Evolutionary conservation across 73 alveolate genomes (phyloP).

Genomic region (Stentor roeselii): DNA sequence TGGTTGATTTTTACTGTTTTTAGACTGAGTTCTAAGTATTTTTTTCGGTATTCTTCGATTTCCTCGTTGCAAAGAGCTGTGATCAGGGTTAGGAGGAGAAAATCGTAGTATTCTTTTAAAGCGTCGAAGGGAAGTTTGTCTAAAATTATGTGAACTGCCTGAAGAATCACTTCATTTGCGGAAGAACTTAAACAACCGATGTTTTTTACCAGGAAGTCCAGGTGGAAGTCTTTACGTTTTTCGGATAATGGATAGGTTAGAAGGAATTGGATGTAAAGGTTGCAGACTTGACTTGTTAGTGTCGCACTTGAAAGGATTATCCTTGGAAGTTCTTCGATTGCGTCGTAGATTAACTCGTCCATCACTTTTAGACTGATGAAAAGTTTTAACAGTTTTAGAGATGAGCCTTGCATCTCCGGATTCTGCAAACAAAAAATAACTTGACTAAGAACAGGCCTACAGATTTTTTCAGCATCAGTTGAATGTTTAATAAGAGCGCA

Average conservation of each 20-base stretch:
- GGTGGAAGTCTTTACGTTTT: neutral
- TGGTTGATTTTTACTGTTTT: conserved; percentile 13
- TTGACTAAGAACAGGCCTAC: neutral
- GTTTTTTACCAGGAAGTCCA: conserved; percentile 21
- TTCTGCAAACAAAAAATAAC: neutral
- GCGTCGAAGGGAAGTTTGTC: conserved; percentile 17
- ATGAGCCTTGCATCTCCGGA: neutral
- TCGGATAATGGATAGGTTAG: conserved; percentile 21
- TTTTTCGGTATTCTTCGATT: neutral
- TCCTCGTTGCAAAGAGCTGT: conserved; percentile 12
- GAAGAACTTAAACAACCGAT: neutral
- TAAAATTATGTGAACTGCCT: neutral
- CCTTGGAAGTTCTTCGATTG: conserved; percentile 10
- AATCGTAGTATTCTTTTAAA: neutral
- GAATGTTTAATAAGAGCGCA: neutral
- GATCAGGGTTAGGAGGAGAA: neutral
- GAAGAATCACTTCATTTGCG: conserved; percentile 1
- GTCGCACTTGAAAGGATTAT: neutral
- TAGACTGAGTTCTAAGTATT: neutral
- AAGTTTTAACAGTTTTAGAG: neutral
- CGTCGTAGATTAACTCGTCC: neutral
- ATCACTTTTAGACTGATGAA: neutral
- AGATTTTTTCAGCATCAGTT: neutral
- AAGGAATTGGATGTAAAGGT: neutral
- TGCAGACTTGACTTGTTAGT: neutral